phyloP scores from a whole-genome alignment of 2,329 filamentous ascomycete genomes.

The Aspergillus persii region DNA sequence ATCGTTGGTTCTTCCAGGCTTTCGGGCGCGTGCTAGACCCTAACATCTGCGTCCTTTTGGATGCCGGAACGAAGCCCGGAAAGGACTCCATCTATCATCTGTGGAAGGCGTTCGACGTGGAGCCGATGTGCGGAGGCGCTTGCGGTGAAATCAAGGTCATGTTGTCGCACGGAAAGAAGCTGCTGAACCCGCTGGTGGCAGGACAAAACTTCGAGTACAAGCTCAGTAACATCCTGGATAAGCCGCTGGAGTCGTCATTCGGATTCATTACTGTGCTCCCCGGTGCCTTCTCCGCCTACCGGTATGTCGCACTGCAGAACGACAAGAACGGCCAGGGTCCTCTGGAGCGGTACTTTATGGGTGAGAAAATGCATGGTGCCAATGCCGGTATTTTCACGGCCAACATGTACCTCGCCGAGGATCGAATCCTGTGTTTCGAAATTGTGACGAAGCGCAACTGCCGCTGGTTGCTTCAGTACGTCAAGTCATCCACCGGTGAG shows the following conservation, averaged over 20 bases:
- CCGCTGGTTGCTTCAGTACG: slow-evolving; percentile 95
- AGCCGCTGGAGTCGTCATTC: slow-evolving; percentile 94
- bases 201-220: slow-evolving; percentile 99
- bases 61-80: slow-evolving; percentile 93
- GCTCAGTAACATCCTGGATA: slow-evolving; percentile 99
- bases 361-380: slow-evolving; percentile 90
- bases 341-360: slow-evolving; percentile 93
- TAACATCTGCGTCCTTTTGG: slow-evolving; percentile 93
- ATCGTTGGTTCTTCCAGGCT: slow-evolving; percentile 98
- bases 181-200: slow-evolving; percentile 89
- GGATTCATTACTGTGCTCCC: slow-evolving; percentile 97
- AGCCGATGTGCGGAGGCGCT: slow-evolving; percentile 95
- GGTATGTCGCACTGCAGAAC: slow-evolving; percentile 91
- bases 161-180: slow-evolving; percentile 80
- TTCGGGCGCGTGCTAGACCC: slow-evolving; percentile 90
- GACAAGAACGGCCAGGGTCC: slow-evolving; percentile 93
- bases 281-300: slow-evolving; percentile 97
- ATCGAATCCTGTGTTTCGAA: slow-evolving; percentile 61
- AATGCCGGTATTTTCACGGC: slow-evolving; percentile 96
- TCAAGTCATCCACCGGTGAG: slow-evolving; percentile 95
- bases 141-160: slow-evolving; percentile 99
- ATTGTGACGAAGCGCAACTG: slow-evolving; percentile 96
- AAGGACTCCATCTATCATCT: slow-evolving; percentile 94
- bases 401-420: slow-evolving; percentile 62
- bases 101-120: slow-evolving; percentile 97